Percentiles rank a stretch among this genome's conserved stretches.
Conservation (phyloP, 805 yeast genomes). For the Kodamaea kakaduensis region DNA sequence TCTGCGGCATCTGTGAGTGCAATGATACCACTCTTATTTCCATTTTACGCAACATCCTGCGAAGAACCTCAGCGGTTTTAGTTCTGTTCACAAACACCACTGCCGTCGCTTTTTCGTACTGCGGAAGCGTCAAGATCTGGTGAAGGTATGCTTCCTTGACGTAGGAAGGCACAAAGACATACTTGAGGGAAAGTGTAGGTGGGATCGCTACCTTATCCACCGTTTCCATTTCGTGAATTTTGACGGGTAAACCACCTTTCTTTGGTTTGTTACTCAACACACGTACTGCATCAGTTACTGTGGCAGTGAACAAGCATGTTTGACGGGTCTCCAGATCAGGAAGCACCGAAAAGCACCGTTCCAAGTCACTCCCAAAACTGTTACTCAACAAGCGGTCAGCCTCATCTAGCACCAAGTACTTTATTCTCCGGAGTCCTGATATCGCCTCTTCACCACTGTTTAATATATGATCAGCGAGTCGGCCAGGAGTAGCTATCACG, state of each 20-base stretch:
- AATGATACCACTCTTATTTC: constrained; percentile 83
- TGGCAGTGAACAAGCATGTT: constrained; percentile 90
- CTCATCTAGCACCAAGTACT: constrained; percentile 86
- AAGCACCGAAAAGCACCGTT: constrained; percentile 63
- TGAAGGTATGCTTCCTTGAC: constrained; percentile 88
- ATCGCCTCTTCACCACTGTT: constrained; percentile 87
- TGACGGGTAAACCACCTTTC: constrained; percentile 54
- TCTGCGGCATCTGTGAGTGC: constrained; percentile 93
- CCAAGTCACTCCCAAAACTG: constrained; percentile 77
- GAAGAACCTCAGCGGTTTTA: constrained; percentile 78
- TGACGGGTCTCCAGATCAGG: constrained; percentile 76
- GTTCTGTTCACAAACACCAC: constrained; percentile 92
- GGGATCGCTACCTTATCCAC: constrained; percentile 81
- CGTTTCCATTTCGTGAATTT: constrained; percentile 70
- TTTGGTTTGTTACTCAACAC: constrained; percentile 63
- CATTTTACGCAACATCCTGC: constrained; percentile 68
- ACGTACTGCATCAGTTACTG: constrained; percentile 89
- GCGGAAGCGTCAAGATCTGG: constrained; percentile 58
- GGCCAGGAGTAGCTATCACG: constrained; percentile 95
- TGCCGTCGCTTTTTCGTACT: constrained; percentile 61
- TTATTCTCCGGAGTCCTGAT: constrained; percentile 70
- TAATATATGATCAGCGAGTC: constrained; percentile 87
- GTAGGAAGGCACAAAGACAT: constrained; percentile 76
- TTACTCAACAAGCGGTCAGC: constrained; percentile 88
- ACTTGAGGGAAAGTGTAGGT: constrained; percentile 57